Conservation (phyloP, 129 eudicot species). For the Chrysanthemum makinoi region DNA sequence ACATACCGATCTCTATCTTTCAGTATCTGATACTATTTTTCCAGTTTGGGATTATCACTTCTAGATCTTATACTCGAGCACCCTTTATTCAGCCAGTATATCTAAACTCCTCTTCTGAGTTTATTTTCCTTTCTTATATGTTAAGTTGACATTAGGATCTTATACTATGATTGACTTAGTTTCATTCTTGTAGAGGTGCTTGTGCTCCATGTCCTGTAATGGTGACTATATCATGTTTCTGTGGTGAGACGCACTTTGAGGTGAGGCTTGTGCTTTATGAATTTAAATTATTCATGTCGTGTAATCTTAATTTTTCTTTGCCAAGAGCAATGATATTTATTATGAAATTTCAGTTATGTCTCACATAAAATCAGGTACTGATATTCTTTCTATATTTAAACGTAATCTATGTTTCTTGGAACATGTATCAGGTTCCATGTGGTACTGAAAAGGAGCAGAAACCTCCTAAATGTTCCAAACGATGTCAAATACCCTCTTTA, state of each 20-base stretch:
- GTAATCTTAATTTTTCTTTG: neutral
- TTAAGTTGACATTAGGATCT: neutral
- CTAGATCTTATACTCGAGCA: no score
- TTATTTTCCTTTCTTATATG: no score
- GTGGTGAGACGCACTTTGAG: slow-evolving; percentile 91
- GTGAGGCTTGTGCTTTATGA: slow-evolving; percentile 43
- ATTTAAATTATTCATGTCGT: neutral
- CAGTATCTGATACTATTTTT: no score
- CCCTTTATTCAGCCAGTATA: no score
- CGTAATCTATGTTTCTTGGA: slow-evolving; percentile 17
- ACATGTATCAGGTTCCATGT: slow-evolving; percentile 76
- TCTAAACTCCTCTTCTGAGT: no score
- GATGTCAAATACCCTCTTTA: slow-evolving; percentile 58
- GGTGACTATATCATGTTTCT: slow-evolving; percentile 92
- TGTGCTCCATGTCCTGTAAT: slow-evolving; percentile 99
- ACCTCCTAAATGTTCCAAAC: slow-evolving; percentile 89
- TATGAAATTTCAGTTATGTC: slow-evolving; percentile 6
- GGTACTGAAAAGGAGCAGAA: slow-evolving; percentile 93
- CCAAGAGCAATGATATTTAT: neutral
- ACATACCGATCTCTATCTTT: no score
- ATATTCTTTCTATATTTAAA: neutral
- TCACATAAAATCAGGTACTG: slow-evolving; percentile 1
- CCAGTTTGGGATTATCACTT: no score
- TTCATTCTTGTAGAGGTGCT: slow-evolving; percentile 71
- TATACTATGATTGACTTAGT: slow-evolving; percentile 7